A percentile compares a stretch with the other conserved stretches of the same genome.
phyloP scores from a whole-genome alignment of 192 early-diverging fungal genomes.

The Entomortierella parvispora region DNA sequence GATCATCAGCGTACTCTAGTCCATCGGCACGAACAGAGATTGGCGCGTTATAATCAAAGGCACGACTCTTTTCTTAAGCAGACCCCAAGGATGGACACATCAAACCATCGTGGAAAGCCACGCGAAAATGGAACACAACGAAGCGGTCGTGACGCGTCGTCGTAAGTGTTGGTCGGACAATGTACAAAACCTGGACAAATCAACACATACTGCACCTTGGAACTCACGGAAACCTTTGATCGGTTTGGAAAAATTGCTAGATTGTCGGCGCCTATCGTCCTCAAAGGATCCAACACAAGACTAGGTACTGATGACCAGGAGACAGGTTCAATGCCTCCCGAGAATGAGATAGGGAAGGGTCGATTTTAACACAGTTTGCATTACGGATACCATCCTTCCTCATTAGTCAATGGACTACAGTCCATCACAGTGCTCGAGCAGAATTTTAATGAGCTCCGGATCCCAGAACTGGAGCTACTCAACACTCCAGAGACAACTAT shows the following conservation, averaged over 20 bases:
- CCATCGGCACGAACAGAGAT: conserved; percentile 36
- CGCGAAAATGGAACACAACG: conserved; percentile 26
- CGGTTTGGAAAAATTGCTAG: neutral
- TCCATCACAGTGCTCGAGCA: conserved; percentile 64
- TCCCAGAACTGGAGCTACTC: conserved; percentile 66
- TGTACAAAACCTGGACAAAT: neutral
- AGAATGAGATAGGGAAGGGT: neutral
- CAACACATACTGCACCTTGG: neutral
- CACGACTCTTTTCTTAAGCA: conserved; percentile 11
- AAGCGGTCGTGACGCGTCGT: conserved; percentile 13
- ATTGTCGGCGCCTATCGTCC: conserved; percentile 13
- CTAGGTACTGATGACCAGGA: conserved; percentile 23
- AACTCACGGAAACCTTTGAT: neutral
- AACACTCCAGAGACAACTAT: conserved; percentile 64
- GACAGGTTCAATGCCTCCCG: neutral
- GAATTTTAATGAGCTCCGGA: conserved; percentile 61
- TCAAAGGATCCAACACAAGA: conserved; percentile 46
- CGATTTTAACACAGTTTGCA: neutral
- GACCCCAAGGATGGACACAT: conserved; percentile 22
- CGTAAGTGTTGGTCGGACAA: conserved; percentile 5
- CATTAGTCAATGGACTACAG: conserved; percentile 63
- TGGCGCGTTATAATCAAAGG: conserved; percentile 31
- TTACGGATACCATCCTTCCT: neutral
- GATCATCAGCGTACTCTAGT: conserved; percentile 14
- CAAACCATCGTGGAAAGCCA: conserved; percentile 11